Conservation (phyloP, 179 eudicot genomes). For the Beta lomatogona region DNA sequence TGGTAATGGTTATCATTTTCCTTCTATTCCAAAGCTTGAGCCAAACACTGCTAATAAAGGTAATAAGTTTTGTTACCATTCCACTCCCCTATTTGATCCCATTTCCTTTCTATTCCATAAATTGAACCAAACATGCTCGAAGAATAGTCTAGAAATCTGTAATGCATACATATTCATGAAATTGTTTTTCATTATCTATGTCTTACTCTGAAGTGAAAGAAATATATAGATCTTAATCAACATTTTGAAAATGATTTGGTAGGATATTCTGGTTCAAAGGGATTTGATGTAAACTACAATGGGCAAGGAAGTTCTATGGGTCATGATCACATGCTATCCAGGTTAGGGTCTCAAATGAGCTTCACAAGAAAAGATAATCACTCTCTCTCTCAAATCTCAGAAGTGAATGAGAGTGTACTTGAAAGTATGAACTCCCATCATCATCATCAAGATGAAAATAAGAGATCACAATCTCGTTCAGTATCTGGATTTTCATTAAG, state of each 20-base stretch:
- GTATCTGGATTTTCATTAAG: slow-evolving; percentile 44
- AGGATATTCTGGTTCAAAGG: slow-evolving; percentile 59
- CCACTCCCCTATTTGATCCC: too few species aligned
- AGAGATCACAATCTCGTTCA: slow-evolving; percentile 26
- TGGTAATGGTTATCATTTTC: too few species aligned
- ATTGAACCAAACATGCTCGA: too few species aligned
- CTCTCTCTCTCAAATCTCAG: slow-evolving; percentile 63
- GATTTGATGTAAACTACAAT: slow-evolving; percentile 42
- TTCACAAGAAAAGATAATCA: slow-evolving; percentile 56
- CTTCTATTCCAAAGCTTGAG: too few species aligned
- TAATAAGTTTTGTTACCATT: too few species aligned
- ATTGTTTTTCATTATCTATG: too few species aligned
- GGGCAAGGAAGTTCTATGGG: slow-evolving; percentile 26
- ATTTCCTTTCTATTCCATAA: too few species aligned
- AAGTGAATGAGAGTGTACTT: slow-evolving; percentile 41
- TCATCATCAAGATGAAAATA: neutral
- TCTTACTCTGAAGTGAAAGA: too few species aligned
- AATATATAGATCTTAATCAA: too few species aligned
- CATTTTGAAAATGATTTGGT: neutral
- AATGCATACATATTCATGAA: too few species aligned
- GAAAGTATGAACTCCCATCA: slow-evolving; percentile 24
- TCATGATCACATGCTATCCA: slow-evolving; percentile 42
- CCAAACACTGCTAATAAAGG: too few species aligned
- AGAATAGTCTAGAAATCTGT: too few species aligned
- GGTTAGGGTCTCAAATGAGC: slow-evolving; percentile 67